Evolutionary conservation across 2,329 filamentous ascomycete species (phyloP), one percentile per base, ranked within the genome.

Genomic region (Clarireedia hainanense): DNA sequence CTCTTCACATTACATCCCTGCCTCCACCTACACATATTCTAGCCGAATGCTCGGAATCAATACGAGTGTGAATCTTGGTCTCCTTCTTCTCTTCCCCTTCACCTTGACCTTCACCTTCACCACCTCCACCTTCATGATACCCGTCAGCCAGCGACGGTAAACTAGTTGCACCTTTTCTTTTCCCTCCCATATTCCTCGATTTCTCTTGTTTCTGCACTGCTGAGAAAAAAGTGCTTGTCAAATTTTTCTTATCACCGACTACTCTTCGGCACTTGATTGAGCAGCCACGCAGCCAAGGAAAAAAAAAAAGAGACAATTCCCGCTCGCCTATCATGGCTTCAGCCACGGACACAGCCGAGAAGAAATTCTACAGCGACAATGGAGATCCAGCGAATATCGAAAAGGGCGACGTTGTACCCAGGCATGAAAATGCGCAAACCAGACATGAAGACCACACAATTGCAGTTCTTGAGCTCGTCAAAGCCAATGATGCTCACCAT

Each of bases 401-500:
- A 23, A 36, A 43, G 15, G 46, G 47, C 42, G 52, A 55, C 42
- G 10, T 50, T 37, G 15, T 50, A 17, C 39, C 47, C 30, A 26
- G 52, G 45, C 17, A 54, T 17, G 51, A 54, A 48, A 49, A 54
- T 14, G 51, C 51, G 12, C 42, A 30, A 2, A 54, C 51, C 12
- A 48, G 51, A 30, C 43, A 54, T 24, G 51, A 54, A 54, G 51
- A 49, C 20, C 51, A 54, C 12, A 60, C 63, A 10, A 52, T 65
- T 7, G 63, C 62, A 6, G 60, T 65, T 45, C 60, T 66, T 24
- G 59, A 63, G 20, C 52, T 66, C 6, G 63, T 65, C 23, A 63
- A 63, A 47, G 58, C 62, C 2, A 47, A 66, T 55, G 65, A 67
- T 56, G 54, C 45, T 6, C 60, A 65, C 24, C 65, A 67, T 46